Conservation (phyloP, 192 early-diverging fungal species). For the Radiomyces spectabilis region DNA sequence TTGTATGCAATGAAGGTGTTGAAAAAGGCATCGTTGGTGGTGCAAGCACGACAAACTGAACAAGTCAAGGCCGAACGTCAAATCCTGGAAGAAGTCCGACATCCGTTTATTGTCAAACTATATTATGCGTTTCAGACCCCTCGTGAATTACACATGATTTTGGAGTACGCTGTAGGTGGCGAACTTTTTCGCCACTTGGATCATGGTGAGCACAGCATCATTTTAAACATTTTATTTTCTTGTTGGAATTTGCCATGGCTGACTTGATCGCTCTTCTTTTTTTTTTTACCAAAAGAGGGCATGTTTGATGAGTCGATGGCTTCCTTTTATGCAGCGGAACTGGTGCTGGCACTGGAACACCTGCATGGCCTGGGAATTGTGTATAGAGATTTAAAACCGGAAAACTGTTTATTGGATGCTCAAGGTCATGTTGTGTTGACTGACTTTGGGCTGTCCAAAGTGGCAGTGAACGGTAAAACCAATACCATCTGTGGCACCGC, state of each 20-base stretch:
- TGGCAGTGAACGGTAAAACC: conserved; percentile 42
- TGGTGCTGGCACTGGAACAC: conserved; percentile 79
- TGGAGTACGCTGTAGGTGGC: conserved; percentile 85
- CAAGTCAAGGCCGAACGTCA: conserved; percentile 79
- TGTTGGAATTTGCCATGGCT: background rate
- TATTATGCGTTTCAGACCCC: conserved; percentile 90
- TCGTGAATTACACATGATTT: conserved; percentile 74
- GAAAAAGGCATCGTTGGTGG: conserved; percentile 76
- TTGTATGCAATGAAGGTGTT: conserved; percentile 92
- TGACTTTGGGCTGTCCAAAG: conserved; percentile 88
- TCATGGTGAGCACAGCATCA: conserved; percentile 36
- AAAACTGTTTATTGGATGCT: conserved; percentile 60
- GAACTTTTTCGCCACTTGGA: conserved; percentile 85
- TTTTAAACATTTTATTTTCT: background rate
- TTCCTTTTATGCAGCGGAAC: conserved; percentile 81
- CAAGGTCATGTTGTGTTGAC: conserved; percentile 83
- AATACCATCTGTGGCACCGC: conserved; percentile 68
- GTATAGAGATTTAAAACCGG: conserved; percentile 76
- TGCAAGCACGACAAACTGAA: conserved; percentile 66
- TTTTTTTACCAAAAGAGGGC: conserved; percentile 24
- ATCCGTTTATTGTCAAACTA: conserved; percentile 93
- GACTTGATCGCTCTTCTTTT: background rate
- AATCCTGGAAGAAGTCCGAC: conserved; percentile 79
- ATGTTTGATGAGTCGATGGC: conserved; percentile 72
- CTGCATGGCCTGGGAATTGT: conserved; percentile 85